Conservation (phyloP, 73 alveolate genomes). For the Chromera velia region DNA sequence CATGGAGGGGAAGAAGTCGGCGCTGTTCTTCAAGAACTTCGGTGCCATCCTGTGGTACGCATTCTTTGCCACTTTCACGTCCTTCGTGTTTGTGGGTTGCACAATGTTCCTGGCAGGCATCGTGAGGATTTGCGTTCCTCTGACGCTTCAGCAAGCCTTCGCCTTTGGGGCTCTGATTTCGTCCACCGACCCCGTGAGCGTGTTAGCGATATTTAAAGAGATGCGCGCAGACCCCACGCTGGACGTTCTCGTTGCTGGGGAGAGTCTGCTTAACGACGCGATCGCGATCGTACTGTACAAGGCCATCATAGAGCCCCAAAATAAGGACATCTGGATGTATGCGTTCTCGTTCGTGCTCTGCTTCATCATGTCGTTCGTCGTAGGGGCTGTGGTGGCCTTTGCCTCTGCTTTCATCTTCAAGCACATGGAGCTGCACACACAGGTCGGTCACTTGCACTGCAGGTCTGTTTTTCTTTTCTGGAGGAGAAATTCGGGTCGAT, state of each 20-base stretch:
- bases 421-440: no score
- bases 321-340: constrained; percentile 19
- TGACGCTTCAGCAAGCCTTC: constrained; percentile 46
- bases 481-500: no score
- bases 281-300: constrained; percentile 52
- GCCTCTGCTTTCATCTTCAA: no score
- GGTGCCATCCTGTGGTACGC: constrained; percentile 54
- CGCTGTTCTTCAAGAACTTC: constrained; percentile 44
- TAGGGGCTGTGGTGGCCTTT: constrained; percentile 48
- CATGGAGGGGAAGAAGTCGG: background rate
- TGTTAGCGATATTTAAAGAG: constrained; percentile 54
- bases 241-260: constrained; percentile 51
- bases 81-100: constrained; percentile 24
- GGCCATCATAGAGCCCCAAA: background rate
- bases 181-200: constrained; percentile 64
- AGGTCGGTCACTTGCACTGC: no score
- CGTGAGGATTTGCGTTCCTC: constrained; percentile 6
- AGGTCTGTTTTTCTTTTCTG: no score
- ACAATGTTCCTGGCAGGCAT: constrained; percentile 31
- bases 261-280: constrained; percentile 61
- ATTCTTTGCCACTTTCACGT: constrained; percentile 52
- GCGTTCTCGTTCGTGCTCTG: constrained; percentile 23
- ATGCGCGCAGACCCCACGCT: constrained; percentile 49
- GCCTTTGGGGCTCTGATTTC: constrained; percentile 61
- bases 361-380: constrained; percentile 43